Evolutionary conservation across 306 rosid genomes (phyloP).

Genomic region (Cicer bijugum): DNA sequence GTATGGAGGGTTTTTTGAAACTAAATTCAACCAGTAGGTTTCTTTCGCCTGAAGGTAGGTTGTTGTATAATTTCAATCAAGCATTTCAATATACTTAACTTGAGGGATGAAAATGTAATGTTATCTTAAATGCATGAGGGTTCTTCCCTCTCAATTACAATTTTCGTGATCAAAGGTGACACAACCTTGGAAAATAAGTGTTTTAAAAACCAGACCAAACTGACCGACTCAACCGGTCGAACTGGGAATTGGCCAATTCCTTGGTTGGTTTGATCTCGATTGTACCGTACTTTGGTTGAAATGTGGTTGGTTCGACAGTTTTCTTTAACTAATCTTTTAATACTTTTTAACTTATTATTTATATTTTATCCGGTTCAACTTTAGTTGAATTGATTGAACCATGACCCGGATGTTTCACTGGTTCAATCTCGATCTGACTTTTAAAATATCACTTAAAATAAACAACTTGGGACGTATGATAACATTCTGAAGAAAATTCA

Average conservation of each 20-base stretch:
- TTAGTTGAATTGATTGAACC: neutral
- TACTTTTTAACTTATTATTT: neutral
- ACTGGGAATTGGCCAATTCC: neutral
- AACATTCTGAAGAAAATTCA: slow-evolving; percentile 21
- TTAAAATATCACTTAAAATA: neutral
- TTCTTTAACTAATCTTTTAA: neutral
- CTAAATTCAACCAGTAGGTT: slow-evolving; percentile 16
- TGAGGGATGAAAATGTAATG: neutral
- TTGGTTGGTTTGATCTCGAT: neutral
- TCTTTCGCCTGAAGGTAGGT: neutral
- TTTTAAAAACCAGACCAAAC: neutral
- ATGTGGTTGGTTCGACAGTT: neutral
- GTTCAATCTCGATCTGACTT: neutral
- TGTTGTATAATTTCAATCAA: slow-evolving; percentile 1
- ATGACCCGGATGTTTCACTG: neutral
- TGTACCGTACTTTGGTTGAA: neutral
- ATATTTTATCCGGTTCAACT: neutral
- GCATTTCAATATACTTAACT: neutral
- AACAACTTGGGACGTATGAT: neutral
- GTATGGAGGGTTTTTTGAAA: neutral
- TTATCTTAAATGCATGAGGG: neutral
- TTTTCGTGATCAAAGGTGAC: neutral
- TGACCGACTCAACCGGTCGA: neutral
- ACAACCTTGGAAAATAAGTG: neutral
- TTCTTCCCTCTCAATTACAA: slow-evolving; percentile 15